These are phyloP conservation scores for Diaporthe longicolla DNA, from an alignment of 2,329 filamentous ascomycete genomes.

Conservation along the genomic window DNA sequence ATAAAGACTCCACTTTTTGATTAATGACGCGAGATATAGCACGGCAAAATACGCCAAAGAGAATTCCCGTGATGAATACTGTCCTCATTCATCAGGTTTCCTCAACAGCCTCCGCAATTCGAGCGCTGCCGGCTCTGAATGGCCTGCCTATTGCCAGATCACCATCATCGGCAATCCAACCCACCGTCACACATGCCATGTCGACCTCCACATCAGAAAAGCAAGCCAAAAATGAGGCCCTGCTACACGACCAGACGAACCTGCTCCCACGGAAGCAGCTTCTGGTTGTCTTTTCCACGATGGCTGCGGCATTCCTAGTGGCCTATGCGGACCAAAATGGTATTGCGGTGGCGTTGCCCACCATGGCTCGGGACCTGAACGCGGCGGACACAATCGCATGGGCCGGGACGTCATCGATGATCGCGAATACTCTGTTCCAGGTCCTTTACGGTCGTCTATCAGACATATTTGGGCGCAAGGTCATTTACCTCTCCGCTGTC, in stretches of 20 bases:
- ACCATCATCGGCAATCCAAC: background rate
- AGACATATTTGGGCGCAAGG: constrained; percentile 56
- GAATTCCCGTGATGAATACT: background rate
- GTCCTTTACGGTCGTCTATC: constrained; percentile 54
- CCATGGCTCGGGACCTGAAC: constrained; percentile 53
- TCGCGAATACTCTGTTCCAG: constrained; percentile 55
- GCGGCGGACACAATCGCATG: constrained; percentile 52
- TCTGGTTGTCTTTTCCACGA: constrained; percentile 48
- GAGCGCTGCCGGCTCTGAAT: background rate
- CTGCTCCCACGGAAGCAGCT: constrained; percentile 53
- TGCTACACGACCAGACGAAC: constrained; percentile 49
- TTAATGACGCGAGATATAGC: too few species aligned
- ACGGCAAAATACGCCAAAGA: background rate
- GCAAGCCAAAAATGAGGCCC: constrained; percentile 25
- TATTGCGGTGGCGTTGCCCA: constrained; percentile 53
- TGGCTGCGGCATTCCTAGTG: constrained; percentile 52
- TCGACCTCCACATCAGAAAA: background rate
- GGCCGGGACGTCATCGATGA: constrained; percentile 55
- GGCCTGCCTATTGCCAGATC: background rate
- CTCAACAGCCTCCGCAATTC: background rate
- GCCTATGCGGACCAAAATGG: constrained; percentile 56
- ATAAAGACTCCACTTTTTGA: constrained; percentile 6
- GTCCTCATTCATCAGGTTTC: background rate
- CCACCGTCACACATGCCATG: background rate
- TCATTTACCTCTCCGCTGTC: constrained; percentile 50